These are phyloP conservation scores for Verticillium nonalfalfae DNA, from an alignment of 2,329 filamentous ascomycete species.

Conservation along the genomic window DNA sequence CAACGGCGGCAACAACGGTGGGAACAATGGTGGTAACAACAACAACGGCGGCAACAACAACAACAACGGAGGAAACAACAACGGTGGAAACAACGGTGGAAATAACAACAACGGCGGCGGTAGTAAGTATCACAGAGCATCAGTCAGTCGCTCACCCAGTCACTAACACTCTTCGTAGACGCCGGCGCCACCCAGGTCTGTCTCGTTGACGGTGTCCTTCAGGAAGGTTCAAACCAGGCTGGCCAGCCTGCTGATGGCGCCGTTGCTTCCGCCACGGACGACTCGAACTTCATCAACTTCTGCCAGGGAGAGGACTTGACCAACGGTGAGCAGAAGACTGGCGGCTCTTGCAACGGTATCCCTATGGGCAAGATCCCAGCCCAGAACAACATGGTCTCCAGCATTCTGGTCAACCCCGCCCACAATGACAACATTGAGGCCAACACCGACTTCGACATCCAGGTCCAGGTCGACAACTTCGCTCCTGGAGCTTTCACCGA, in stretches of 20 bases:
- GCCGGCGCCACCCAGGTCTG: slow-evolving; percentile 20
- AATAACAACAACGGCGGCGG: slow-evolving; percentile 14
- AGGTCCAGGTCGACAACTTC: slow-evolving; percentile 47
- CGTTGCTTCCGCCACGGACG: slow-evolving; percentile 45
- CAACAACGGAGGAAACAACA: slow-evolving; percentile 12
- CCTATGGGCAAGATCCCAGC: slow-evolving; percentile 56
- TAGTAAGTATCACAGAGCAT: slow-evolving; percentile 12
- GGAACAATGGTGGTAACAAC: slow-evolving; percentile 15
- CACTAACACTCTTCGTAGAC: slow-evolving; percentile 9
- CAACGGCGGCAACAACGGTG: slow-evolving; percentile 9
- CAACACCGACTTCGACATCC: slow-evolving; percentile 44
- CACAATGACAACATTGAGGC: slow-evolving; percentile 40
- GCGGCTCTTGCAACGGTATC: slow-evolving; percentile 59
- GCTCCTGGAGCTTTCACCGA: slow-evolving; percentile 55
- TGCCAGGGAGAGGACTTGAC: slow-evolving; percentile 40
- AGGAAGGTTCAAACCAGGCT: slow-evolving; percentile 41
- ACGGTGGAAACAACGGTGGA: slow-evolving; percentile 11
- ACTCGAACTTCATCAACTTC: slow-evolving; percentile 58
- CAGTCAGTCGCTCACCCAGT: not conserved
- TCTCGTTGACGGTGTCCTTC: slow-evolving; percentile 36
- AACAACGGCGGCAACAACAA: slow-evolving; percentile 8
- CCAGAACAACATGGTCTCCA: slow-evolving; percentile 50
- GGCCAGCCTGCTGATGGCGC: slow-evolving; percentile 42
- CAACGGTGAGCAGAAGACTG: slow-evolving; percentile 51
- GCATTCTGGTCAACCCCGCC: slow-evolving; percentile 45